These are phyloP conservation scores for Lactuca saligna DNA, from an alignment of 129 eudicot species.

Conservation along the genomic window DNA sequence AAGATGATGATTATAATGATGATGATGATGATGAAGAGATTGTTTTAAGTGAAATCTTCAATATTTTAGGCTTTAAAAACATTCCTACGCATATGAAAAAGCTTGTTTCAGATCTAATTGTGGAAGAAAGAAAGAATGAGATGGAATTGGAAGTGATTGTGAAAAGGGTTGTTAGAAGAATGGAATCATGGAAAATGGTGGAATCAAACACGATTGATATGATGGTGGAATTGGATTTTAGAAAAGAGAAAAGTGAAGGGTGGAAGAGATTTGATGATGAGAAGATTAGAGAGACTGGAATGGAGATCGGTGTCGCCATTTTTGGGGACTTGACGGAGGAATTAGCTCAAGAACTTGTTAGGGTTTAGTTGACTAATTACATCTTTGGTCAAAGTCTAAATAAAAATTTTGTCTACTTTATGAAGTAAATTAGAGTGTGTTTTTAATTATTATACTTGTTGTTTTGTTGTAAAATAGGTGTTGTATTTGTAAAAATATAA, in stretches of 20 bases:
- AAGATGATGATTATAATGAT: not conserved
- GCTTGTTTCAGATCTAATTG: slow-evolving; percentile 53
- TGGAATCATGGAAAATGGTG: slow-evolving; percentile 69
- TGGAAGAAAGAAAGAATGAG: slow-evolving; percentile 41
- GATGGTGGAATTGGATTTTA: slow-evolving; percentile 81
- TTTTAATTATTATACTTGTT: slow-evolving; percentile 5
- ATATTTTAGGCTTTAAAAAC: slow-evolving; percentile 22
- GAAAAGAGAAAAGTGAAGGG: slow-evolving; percentile 37
- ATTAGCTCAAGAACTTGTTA: slow-evolving; percentile 44
- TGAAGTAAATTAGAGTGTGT: not conserved
- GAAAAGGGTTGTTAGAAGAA: slow-evolving; percentile 49
- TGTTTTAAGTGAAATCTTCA: slow-evolving; percentile 27
- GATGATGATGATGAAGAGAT: slow-evolving; percentile 3
- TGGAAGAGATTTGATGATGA: slow-evolving; percentile 54
- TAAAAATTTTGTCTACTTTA: slow-evolving; percentile 5
- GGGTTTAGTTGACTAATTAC: slow-evolving; percentile 5
- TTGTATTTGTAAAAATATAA: not conserved
- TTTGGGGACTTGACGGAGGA: slow-evolving; percentile 60
- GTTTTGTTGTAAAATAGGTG: not conserved
- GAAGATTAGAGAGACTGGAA: slow-evolving; percentile 39
- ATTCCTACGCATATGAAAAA: slow-evolving; percentile 54
- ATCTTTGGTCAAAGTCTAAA: not conserved
- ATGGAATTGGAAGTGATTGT: slow-evolving; percentile 29
- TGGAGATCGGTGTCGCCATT: slow-evolving; percentile 61
- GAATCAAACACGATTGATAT: slow-evolving; percentile 76